Percentiles rank a stretch among this genome's conserved stretches.
These are phyloP conservation scores for Leucocoprinus gongylophorus DNA, from an alignment of 1,284 basidiomycete genomes.

Conservation along the genomic window DNA sequence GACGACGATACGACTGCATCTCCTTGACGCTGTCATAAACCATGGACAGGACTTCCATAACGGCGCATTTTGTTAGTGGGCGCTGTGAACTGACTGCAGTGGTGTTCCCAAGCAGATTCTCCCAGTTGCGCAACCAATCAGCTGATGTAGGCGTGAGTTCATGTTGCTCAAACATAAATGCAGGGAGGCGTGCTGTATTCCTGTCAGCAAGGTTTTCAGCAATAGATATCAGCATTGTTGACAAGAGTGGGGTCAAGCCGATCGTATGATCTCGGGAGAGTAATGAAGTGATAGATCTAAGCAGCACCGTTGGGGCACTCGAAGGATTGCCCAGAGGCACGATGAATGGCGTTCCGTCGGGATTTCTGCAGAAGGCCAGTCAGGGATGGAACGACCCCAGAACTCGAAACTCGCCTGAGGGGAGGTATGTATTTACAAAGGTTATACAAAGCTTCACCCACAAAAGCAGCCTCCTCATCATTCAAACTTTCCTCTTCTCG, in stretches of 20 bases:
- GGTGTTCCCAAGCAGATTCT: constrained; percentile 44
- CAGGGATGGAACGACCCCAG: not conserved
- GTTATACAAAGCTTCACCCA: constrained; percentile 53
- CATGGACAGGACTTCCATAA: constrained; percentile 47
- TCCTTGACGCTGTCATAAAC: constrained; percentile 63
- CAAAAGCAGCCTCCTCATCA: constrained; percentile 55
- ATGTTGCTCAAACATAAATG: constrained; percentile 54
- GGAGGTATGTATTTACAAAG: constrained; percentile 49
- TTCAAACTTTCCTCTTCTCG: constrained; percentile 56
- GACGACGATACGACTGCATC: constrained; percentile 55
- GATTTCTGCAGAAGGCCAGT: constrained; percentile 34
- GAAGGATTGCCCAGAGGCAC: constrained; percentile 47
- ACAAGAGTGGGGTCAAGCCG: constrained; percentile 52
- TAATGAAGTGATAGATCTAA: constrained; percentile 51
- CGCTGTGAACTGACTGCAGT: constrained; percentile 40
- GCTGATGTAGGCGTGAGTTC: constrained; percentile 61
- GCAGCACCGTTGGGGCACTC: constrained; percentile 48
- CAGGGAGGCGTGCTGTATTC: constrained; percentile 54
- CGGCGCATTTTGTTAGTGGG: constrained; percentile 47
- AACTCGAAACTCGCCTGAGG: constrained; percentile 38
- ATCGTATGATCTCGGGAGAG: constrained; percentile 53
- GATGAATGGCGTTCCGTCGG: constrained; percentile 44
- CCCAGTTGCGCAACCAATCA: constrained; percentile 64
- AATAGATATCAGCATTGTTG: constrained; percentile 54
- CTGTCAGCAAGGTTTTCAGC: constrained; percentile 56